These are phyloP conservation scores for Akanthomyces dipterigenus DNA, from an alignment of 2,329 filamentous ascomycete genomes.

Conservation along the genomic window DNA sequence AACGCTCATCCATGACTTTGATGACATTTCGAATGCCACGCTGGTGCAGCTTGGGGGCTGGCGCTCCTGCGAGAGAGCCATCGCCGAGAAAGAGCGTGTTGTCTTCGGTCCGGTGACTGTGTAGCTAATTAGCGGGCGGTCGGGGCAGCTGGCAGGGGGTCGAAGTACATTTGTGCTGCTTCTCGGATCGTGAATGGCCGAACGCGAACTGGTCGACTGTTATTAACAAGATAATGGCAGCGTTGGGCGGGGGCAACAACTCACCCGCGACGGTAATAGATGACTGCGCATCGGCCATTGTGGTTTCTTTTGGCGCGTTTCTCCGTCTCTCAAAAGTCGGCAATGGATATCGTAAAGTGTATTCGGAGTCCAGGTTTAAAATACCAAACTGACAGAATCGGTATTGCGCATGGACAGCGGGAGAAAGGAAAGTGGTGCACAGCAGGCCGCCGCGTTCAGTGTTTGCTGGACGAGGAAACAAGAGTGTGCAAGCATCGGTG, in stretches of 20 bases:
- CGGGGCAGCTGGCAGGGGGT: neutral
- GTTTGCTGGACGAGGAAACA: conserved; percentile 2
- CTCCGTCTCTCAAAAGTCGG: neutral
- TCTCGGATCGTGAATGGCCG: conserved; percentile 79
- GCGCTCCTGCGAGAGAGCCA: conserved; percentile 82
- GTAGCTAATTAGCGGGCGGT: conserved; percentile 12
- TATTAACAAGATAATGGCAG: conserved; percentile 18
- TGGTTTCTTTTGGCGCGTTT: neutral
- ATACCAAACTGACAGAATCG: neutral
- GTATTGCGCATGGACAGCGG: neutral
- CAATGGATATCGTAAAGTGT: neutral
- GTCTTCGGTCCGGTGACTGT: conserved; percentile 65
- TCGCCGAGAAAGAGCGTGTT: conserved; percentile 91
- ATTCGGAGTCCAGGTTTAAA: neutral
- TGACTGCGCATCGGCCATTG: conserved; percentile 27
- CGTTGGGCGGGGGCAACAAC: conserved; percentile 13
- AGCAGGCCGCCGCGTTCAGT: neutral
- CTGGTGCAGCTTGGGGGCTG: conserved; percentile 75
- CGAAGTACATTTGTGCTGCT: conserved; percentile 74
- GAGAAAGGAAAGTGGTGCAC: neutral
- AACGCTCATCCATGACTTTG: conserved; percentile 93
- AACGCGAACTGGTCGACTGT: conserved; percentile 51
- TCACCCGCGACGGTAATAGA: conserved; percentile 54
- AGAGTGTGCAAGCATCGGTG: neutral
- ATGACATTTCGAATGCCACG: conserved; percentile 87